Base-by-base conservation (phyloP, 2,329 filamentous ascomycete species). In the Apiospora arundinis region DNA sequence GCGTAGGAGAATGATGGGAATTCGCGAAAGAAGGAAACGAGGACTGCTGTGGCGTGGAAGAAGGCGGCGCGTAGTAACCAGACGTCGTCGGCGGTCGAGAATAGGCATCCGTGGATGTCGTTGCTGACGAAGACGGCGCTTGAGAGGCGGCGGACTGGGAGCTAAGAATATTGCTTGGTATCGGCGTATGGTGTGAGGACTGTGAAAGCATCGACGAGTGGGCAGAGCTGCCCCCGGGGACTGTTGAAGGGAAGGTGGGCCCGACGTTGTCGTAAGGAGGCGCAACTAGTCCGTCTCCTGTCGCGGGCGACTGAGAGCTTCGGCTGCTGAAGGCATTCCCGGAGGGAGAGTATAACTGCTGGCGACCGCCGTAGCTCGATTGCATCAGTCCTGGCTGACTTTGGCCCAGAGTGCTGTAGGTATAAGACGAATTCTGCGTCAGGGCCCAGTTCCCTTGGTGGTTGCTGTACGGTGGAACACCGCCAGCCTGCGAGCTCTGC, bases 261-360 rank as follows among this genome's bases (percentile, higher is more conserved):
- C 92, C 86, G 74, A 91, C 90, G 73, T 90, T 85, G 74, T 93
- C 91, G 81, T 92, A 94, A 8, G 91, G 87, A 72, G 92, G 90
- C 70, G 89, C 86, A 72, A 92, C 88, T 70, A 95, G 84, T 67
- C 86, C 87, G 78, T 94, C 85, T 40, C 86, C 84, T 9, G 88
- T 86, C 12, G 84, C 80, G 18, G 92, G 91, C 68, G 90, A 90
- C 75, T 87, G 86, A 56, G 87, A 84, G 75, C 84, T 85, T 75
- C 89, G 86, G 74, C 85, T 82, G 74, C 86, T 82, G 74, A 86
- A 88, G 73, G 75, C 69, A 75, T 75, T 73, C 77, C 79, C 73
- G 73, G 83, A 72, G 74, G 83, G 80, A 16, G 80, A 77, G 45
- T 79, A 81, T 40, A 77, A 45, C 28, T 74, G 67, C 63, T 74